Percentiles rank a stretch among this genome's conserved stretches.
Evolutionary conservation across 352 stramenopile genomes (phyloP).

Genomic region (Phytophthora pluvialis): DNA sequence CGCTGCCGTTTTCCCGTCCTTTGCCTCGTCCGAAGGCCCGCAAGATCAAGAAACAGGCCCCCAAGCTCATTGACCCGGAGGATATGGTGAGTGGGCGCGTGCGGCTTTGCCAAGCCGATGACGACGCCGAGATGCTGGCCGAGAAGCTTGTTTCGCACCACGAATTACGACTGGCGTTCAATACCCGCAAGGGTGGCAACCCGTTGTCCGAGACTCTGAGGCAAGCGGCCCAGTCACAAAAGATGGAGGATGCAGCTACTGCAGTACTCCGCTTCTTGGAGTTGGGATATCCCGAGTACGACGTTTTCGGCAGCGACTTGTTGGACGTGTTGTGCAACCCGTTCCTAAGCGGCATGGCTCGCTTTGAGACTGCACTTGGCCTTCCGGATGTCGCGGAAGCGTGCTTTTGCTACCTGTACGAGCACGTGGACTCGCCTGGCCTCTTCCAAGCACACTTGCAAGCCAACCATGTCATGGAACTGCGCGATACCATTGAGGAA

Average conservation of each 20-base stretch:
- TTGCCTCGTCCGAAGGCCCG: conserved; percentile 55
- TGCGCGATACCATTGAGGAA: conserved; percentile 85
- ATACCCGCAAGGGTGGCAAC: conserved; percentile 78
- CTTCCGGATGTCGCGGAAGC: conserved; percentile 81
- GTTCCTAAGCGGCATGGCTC: conserved; percentile 84
- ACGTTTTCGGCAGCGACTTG: conserved; percentile 80
- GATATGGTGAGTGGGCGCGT: conserved; percentile 84
- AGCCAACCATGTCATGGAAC: conserved; percentile 76
- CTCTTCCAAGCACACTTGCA: conserved; percentile 85
- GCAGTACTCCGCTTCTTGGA: conserved; percentile 84
- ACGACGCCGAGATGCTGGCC: conserved; percentile 68
- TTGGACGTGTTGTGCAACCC: conserved; percentile 84
- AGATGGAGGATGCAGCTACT: conserved; percentile 71
- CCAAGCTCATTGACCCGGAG: conserved; percentile 83
- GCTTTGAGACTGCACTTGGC: conserved; percentile 86
- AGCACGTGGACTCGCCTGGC: conserved; percentile 75
- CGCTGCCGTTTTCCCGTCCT: conserved; percentile 76
- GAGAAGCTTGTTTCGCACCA: conserved; percentile 83
- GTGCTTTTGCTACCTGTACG: conserved; percentile 82
- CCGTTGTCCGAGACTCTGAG: conserved; percentile 74
- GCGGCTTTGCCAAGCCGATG: conserved; percentile 68
- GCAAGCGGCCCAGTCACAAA: conserved; percentile 62
- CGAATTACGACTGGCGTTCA: conserved; percentile 70
- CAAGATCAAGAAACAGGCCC: conserved; percentile 60
- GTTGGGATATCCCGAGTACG: conserved; percentile 85